Conservation (phyloP, 768 basidiomycete species). For the Hygrocybe coccinea region DNA sequence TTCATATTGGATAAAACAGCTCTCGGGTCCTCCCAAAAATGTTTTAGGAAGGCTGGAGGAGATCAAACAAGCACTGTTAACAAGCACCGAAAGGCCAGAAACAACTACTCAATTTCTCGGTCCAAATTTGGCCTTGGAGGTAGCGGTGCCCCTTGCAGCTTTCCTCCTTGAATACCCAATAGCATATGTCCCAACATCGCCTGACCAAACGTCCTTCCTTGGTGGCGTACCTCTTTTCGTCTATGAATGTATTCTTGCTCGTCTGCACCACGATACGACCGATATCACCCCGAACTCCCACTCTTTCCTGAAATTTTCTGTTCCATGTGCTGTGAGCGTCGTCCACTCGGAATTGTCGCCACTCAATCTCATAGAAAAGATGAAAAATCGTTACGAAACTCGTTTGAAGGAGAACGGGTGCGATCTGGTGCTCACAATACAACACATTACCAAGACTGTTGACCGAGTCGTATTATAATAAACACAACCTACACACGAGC, state of each 20-base stretch:
- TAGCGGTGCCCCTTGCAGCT: constrained; percentile 48
- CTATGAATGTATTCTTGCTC: constrained; percentile 39
- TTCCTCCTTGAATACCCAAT: constrained; percentile 60
- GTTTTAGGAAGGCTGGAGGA: neutral
- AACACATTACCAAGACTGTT: constrained; percentile 33
- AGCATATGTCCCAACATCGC: constrained; percentile 38
- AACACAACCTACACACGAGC: neutral
- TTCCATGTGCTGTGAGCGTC: constrained; percentile 34
- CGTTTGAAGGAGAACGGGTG: constrained; percentile 26
- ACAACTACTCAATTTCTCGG: neutral
- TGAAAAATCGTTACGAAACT: constrained; percentile 32
- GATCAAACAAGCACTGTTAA: neutral
- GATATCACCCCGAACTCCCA: constrained; percentile 20
- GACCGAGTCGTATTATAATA: constrained; percentile 47
- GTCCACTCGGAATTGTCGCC: constrained; percentile 19
- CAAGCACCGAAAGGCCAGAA: neutral
- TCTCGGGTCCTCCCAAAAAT: neutral
- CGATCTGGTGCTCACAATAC: constrained; percentile 23
- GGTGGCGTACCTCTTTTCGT: constrained; percentile 44
- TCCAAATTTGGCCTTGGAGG: neutral
- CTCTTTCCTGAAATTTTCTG: constrained; percentile 53
- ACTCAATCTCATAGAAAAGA: constrained; percentile 23
- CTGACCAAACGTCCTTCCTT: constrained; percentile 37
- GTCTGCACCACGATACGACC: neutral
- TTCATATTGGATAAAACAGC: neutral